These are phyloP conservation scores for Cydonia oblonga DNA, from an alignment of 331 rosid species.

Conservation along the genomic window DNA sequence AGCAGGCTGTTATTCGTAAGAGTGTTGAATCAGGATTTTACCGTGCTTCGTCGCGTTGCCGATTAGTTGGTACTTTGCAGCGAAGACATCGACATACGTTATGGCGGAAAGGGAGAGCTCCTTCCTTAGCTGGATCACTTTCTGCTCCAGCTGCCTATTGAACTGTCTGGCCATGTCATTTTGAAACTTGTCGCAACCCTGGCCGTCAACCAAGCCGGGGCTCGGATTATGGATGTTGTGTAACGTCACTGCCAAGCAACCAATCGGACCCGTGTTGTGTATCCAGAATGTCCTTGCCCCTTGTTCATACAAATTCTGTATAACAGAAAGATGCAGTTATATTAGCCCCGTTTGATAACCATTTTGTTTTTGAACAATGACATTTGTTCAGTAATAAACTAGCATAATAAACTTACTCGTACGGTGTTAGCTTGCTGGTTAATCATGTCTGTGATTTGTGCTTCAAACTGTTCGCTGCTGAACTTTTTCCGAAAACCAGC, in stretches of 20 bases:
- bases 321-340: too few species aligned
- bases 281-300: conserved; percentile 83
- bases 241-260: conserved; percentile 46
- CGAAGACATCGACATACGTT: conserved; percentile 47
- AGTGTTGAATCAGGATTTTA: neutral
- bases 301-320: conserved; percentile 32
- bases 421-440: conserved; percentile 34
- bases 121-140: conserved; percentile 32
- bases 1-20: too few species aligned
- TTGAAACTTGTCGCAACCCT: conserved; percentile 45
- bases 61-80: conserved; percentile 50
- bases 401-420: conserved; percentile 27
- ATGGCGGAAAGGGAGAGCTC: conserved; percentile 39
- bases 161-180: conserved; percentile 59
- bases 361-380: too few species aligned
- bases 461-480: conserved; percentile 20
- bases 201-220: conserved; percentile 31
- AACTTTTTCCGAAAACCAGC: conserved; percentile 28
- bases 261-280: conserved; percentile 87
- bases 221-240: conserved; percentile 15
- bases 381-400: neutral
- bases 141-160: conserved; percentile 40
- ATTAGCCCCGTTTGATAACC: too few species aligned
- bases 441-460: conserved; percentile 34
- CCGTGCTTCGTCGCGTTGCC: conserved; percentile 40